Base-by-base conservation (phyloP, 441 rosid species). In the Jatropha multifida region DNA sequence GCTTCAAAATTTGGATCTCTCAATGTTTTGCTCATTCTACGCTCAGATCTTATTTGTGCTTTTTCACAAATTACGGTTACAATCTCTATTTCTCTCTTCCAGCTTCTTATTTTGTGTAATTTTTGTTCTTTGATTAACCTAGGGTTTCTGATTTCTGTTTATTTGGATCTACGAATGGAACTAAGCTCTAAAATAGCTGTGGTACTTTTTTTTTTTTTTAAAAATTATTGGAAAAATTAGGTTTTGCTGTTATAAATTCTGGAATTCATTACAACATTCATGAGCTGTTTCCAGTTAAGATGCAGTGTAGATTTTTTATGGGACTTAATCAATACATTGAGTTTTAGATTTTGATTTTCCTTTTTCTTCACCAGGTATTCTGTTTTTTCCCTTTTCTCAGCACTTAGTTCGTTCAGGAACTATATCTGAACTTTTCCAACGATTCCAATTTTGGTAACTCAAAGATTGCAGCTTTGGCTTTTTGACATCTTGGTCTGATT, bases 51-150 rank as follows among this genome's bases (percentile, higher is more conserved):
- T 83, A 66, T 70, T 74, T 75, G 32, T 63, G 58, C 81, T 79
- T 74, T 46, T 86, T 80, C 78, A 80, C 76, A 77, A 84, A 75
- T 78, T 80, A 81, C 77, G 92, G 94, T 88, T 67, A 70, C 82
- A 62, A 63, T 63, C 81, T 74, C 68, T 4, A 17, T 75, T 64
- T 58, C 9, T 46, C 58, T 63, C 23, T 18, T 74, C 17, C 46
- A 13, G 37, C 26, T 68, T 56, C 49, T 60, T 65, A 8, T 46
- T 12, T 23, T n/a, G 52, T 44, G 46, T 15, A 49, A 17, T 11
- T 40, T 37, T 64, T 18, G 37, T 18, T 52, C 18, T 23, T 71
- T 52, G 10, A 23, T 38, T 42, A 17, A 12, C 38, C 65, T 78
- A 72, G 73, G 74, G 77, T 68, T 74, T 54, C 52, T 48, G 52